A percentile compares a stretch with the other conserved stretches of the same genome.
Evolutionary conservation across 2,329 filamentous ascomycete genomes (phyloP).

Genomic region (Orbilia brochopaga): DNA sequence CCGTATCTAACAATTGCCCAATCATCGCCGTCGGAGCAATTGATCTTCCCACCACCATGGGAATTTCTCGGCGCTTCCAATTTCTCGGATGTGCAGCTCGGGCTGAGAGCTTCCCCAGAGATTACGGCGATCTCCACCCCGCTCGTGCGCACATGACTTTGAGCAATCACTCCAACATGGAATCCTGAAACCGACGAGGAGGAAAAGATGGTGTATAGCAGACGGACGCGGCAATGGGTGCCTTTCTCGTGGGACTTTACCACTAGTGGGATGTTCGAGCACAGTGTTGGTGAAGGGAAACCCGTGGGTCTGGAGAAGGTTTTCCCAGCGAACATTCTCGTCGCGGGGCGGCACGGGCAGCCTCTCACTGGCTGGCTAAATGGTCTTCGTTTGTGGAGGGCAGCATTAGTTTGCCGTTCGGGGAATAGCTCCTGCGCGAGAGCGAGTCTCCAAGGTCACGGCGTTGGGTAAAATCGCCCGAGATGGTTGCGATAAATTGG

Average conservation of each 20-base stretch:
- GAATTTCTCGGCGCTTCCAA: slow-evolving; percentile 51
- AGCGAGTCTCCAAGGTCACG: slow-evolving; percentile 33
- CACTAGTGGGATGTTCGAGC: neutral
- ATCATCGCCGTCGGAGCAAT: slow-evolving; percentile 30
- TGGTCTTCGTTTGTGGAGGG: slow-evolving; percentile 8
- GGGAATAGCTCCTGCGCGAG: slow-evolving; percentile 16
- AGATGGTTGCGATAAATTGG: slow-evolving; percentile 29
- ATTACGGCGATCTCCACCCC: neutral
- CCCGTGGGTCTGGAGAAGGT: slow-evolving; percentile 3
- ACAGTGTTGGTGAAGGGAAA: neutral
- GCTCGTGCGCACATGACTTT: slow-evolving; percentile 43
- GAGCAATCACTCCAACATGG: slow-evolving; percentile 18
- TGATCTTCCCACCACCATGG: slow-evolving; percentile 50
- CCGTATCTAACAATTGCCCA: slow-evolving; percentile 46
- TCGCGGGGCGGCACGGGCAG: slow-evolving; percentile 31
- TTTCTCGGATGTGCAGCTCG: slow-evolving; percentile 29
- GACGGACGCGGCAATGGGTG: no score
- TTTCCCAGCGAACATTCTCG: slow-evolving; percentile 7
- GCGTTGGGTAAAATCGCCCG: slow-evolving; percentile 29
- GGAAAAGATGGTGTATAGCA: slow-evolving; percentile 6
- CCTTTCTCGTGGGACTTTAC: neutral
- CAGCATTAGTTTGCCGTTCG: slow-evolving; percentile 28
- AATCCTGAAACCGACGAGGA: slow-evolving; percentile 11
- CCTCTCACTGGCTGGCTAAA: slow-evolving; percentile 39
- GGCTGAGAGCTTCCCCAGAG: slow-evolving; percentile 29